Percentiles rank a stretch among this genome's conserved stretches.
These are phyloP conservation scores for Raddia guianensis DNA, from an alignment of 176 grass and related monocot species.

Conservation along the genomic window DNA sequence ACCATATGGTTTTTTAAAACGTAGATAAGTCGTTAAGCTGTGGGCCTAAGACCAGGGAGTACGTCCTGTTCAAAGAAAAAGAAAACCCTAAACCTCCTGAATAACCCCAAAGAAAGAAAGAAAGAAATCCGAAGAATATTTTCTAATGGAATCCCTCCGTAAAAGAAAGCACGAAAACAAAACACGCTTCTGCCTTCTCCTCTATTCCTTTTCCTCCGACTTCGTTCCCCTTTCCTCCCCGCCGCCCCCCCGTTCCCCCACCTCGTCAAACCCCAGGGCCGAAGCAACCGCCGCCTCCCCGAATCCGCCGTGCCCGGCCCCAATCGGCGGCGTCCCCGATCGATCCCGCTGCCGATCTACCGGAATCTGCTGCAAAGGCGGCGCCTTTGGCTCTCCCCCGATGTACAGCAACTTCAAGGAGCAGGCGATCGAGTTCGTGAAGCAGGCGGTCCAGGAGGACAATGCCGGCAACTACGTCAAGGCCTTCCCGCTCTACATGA, in stretches of 20 bases:
- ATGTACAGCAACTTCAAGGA: constrained; percentile 99
- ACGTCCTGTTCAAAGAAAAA: too few relatives aligned
- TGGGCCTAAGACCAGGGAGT: too few relatives aligned
- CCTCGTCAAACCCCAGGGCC: constrained; percentile 60
- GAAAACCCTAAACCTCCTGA: too few relatives aligned
- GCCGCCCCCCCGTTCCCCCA: constrained; percentile 10
- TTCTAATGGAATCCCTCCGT: too few relatives aligned
- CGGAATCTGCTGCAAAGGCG: constrained; percentile 45
- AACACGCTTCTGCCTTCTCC: constrained; percentile 44
- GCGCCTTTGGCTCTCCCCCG: constrained; percentile 28
- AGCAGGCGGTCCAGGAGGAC: constrained; percentile 93
- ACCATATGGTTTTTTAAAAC: too few relatives aligned
- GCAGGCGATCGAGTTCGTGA: constrained; percentile 99
- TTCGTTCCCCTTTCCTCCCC: constrained; percentile 37
- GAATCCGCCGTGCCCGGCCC: constrained; percentile 7
- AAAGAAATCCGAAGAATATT: too few relatives aligned
- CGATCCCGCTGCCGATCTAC: constrained; percentile 36
- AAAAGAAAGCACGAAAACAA: not conserved
- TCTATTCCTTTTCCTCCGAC: constrained; percentile 28
- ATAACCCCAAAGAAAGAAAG: too few relatives aligned
- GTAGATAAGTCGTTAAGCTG: too few relatives aligned
- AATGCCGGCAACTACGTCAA: constrained; percentile 98
- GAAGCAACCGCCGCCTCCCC: constrained; percentile 46
- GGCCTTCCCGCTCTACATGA: constrained; percentile 98
- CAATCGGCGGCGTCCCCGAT: not conserved